Base-by-base conservation (phyloP, 2,329 filamentous ascomycete genomes). In the Penicillium sp. region DNA sequence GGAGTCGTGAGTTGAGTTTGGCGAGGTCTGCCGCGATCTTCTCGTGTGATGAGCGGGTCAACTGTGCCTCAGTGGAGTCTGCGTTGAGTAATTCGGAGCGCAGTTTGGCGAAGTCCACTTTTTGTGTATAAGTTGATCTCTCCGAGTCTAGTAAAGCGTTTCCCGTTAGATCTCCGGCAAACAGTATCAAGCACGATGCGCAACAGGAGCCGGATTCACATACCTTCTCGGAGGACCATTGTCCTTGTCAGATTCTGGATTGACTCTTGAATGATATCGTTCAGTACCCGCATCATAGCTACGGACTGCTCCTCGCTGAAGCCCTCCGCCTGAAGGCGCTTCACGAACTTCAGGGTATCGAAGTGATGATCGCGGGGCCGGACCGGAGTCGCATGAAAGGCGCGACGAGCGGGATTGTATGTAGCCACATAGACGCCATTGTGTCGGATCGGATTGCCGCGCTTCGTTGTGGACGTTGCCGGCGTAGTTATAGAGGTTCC, bases 211-310 rank as follows among this genome's bases (percentile, higher is more conserved):
- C 20, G 5, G 14, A 61, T 45, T 52, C 13, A 57, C 66, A 89
- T 85, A 77, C 96, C 94, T 78, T 99, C 94, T 69, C 92, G 90
- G 45, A 96, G 84, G 40, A 99, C 94, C 94, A 99, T 99, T 16
- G 93, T 97, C 61, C 93, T 87, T 0, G 93, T 97, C 48, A 99
- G 83, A 75, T 97, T 97, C 74, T 97, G 93, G 66, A 99, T 97
- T 72, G 90, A 96, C 77, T 99, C 94, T 73, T 97, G 90, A 63
- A 99, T 97, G 10, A 97, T 93, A 73, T 97, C 92, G 75, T 92
- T 92, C 38, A 99, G 81, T 7, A 97, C 90, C 72, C 90, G 90
- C 94, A 99, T 97, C 89, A 97, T 94, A n/a, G 94, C 93, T 26
- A 91, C 92, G 2, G 92, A 88, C 76, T 99, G 94, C 65, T 92